Percentiles rank a stretch among this genome's conserved stretches.
Conservation (phyloP, 176 grass and related monocot species). For the Oryza meridionalis region DNA sequence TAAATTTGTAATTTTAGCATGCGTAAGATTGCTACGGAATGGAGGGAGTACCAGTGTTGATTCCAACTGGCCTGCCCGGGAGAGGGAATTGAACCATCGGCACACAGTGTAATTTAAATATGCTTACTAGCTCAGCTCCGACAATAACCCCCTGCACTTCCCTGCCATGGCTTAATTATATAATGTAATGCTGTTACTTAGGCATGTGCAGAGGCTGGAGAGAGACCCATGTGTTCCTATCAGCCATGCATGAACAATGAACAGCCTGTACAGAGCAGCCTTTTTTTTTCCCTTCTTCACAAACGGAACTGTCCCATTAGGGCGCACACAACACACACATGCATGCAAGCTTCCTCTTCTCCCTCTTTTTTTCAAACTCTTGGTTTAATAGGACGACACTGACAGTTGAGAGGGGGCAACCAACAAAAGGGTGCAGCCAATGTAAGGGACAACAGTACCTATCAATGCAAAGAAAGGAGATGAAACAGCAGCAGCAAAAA, state of each 20-base stretch:
- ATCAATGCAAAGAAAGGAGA: constrained; percentile 35
- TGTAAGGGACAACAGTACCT: constrained; percentile 35
- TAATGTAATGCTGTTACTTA: constrained; percentile 17
- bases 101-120: constrained; percentile 4
- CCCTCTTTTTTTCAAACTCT: not conserved
- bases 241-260: not conserved
- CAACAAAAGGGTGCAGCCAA: constrained; percentile 1
- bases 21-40: no score
- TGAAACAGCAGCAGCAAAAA: not conserved
- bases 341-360: not conserved
- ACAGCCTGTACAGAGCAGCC: constrained; percentile 27
- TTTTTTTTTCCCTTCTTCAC: constrained; percentile 9
- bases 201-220: constrained; percentile 4
- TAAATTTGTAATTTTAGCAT: no score
- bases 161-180: constrained; percentile 6
- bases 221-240: constrained; percentile 31
- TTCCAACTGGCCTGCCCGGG: not conserved
- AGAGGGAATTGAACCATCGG: not conserved
- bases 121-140: not conserved
- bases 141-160: constrained; percentile 21
- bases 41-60: not conserved
- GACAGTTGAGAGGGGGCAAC: constrained; percentile 36
- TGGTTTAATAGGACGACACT: constrained; percentile 25
- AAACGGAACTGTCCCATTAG: constrained; percentile 35
- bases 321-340: not conserved